Conservation (phyloP, 371 early-diverging fungal species). For the Caulochytrium protostelioides region DNA sequence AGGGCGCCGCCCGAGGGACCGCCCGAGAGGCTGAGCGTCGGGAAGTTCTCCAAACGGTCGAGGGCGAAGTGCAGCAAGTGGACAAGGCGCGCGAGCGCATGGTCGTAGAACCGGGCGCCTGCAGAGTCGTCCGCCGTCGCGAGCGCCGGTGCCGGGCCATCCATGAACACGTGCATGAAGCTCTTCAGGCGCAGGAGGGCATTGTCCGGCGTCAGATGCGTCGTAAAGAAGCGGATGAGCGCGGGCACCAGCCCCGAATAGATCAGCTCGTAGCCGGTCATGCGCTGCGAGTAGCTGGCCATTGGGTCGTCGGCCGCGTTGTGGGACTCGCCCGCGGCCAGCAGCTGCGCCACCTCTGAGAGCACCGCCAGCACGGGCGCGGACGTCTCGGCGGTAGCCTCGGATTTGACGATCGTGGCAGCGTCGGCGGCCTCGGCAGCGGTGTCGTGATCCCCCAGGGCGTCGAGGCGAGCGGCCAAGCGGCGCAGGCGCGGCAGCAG, state of each 20-base stretch:
- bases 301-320: too few relatives aligned
- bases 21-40: too few relatives aligned
- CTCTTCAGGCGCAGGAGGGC: too few relatives aligned
- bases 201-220: too few relatives aligned
- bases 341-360: background rate
- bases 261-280: background rate
- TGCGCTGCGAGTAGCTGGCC: too few relatives aligned
- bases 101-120: too few relatives aligned
- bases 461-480: background rate
- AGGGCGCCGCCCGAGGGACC: too few relatives aligned
- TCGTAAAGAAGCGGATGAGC: background rate
- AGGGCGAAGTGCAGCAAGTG: background rate
- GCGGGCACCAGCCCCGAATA: background rate
- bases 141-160: slow-evolving; percentile 21
- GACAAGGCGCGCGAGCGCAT: too few relatives aligned
- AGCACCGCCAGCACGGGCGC: background rate
- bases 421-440: background rate
- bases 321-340: background rate
- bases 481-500: background rate
- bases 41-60: background rate
- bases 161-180: slow-evolving; percentile 33
- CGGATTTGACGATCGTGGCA: too few relatives aligned
- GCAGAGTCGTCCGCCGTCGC: too few relatives aligned
- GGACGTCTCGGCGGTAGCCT: background rate
- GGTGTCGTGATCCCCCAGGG: background rate